A percentile compares a stretch with the other conserved stretches of the same genome.
Evolutionary conservation across 352 stramenopile genomes (phyloP).

Genomic region (Peronospora destructor): DNA sequence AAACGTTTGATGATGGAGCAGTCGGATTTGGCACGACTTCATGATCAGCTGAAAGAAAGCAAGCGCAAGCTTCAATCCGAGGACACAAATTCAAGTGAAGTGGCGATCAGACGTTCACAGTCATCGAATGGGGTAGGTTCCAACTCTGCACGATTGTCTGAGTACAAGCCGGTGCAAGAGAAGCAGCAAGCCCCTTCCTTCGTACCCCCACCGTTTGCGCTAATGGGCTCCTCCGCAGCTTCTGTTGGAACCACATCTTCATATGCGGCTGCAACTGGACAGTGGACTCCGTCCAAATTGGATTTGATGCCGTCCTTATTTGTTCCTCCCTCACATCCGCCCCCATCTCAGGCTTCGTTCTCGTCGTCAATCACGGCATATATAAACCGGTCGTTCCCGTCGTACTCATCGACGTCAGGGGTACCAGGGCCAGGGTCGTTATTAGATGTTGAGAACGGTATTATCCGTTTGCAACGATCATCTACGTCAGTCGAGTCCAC

Average conservation of each 20-base stretch:
- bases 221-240: conserved; percentile 8
- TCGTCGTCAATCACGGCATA: conserved; percentile 31
- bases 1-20: conserved; percentile 66
- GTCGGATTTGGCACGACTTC: conserved; percentile 51
- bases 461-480: conserved; percentile 64
- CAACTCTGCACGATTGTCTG: conserved; percentile 10
- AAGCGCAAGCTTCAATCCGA: conserved; percentile 50
- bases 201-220: conserved; percentile 20
- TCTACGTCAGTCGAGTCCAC: conserved; percentile 74
- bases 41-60: conserved; percentile 58
- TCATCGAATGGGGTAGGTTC: conserved; percentile 6
- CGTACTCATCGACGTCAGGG: conserved; percentile 5
- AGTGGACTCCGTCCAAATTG: conserved; percentile 27
- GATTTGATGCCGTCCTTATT: conserved; percentile 30
- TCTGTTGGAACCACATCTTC: conserved; percentile 8
- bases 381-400: conserved; percentile 15
- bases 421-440: conserved; percentile 15
- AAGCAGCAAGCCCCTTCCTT: conserved; percentile 15
- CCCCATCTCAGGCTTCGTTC: conserved; percentile 16
- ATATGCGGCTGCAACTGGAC: conserved; percentile 6
- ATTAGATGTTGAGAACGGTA: conserved; percentile 50
- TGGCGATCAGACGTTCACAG: neutral
- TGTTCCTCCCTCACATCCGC: conserved; percentile 11
- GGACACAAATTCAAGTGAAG: conserved; percentile 9
- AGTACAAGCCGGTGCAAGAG: conserved; percentile 21